A percentile compares a stretch with the other conserved stretches of the same genome.
phyloP scores from a whole-genome alignment of 2,329 filamentous ascomycete genomes.

The Emmonsia crescens region DNA sequence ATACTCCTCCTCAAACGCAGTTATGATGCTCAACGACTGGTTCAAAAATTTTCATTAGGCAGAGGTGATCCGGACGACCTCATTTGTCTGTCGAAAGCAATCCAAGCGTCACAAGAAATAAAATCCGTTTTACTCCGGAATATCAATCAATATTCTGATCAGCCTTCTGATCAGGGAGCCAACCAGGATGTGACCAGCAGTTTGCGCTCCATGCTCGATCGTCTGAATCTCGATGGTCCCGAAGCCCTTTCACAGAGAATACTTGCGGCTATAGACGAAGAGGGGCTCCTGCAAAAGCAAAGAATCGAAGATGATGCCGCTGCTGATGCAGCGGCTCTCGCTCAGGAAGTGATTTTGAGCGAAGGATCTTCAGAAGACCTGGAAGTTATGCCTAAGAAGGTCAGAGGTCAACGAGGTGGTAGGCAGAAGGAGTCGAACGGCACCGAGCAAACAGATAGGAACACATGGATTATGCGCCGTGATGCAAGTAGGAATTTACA shows the following conservation, averaged over 20 bases:
- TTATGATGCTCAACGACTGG: conserved; percentile 76
- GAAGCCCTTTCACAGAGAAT: conserved; percentile 60
- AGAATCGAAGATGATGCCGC: conserved; percentile 62
- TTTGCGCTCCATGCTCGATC: conserved; percentile 22
- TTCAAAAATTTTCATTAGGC: conserved; percentile 89
- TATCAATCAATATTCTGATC: conserved; percentile 14
- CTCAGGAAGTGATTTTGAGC: conserved; percentile 56
- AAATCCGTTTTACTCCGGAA: conserved; percentile 22
- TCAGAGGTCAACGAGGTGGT: conserved; percentile 21
- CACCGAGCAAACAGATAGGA: conserved; percentile 31
- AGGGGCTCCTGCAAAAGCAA: conserved; percentile 73
- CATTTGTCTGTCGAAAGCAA: conserved; percentile 69
- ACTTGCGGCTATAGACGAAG: conserved; percentile 74
- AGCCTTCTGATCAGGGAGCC: conserved; percentile 23
- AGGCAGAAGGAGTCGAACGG: conserved; percentile 21
- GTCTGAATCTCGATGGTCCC: conserved; percentile 49
- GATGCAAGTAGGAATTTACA: conserved; percentile 56
- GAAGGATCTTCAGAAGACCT: conserved; percentile 53
- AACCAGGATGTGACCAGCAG: conserved; percentile 17
- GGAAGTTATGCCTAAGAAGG: conserved; percentile 44
- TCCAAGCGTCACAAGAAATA: conserved; percentile 61
- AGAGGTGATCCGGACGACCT: conserved; percentile 89
- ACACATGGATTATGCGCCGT: conserved; percentile 54
- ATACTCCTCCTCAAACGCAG: conserved; percentile 58
- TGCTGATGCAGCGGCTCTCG: conserved; percentile 59